phyloP scores from a whole-genome alignment of 129 eudicot genomes.

The Ambrosia trifida region DNA sequence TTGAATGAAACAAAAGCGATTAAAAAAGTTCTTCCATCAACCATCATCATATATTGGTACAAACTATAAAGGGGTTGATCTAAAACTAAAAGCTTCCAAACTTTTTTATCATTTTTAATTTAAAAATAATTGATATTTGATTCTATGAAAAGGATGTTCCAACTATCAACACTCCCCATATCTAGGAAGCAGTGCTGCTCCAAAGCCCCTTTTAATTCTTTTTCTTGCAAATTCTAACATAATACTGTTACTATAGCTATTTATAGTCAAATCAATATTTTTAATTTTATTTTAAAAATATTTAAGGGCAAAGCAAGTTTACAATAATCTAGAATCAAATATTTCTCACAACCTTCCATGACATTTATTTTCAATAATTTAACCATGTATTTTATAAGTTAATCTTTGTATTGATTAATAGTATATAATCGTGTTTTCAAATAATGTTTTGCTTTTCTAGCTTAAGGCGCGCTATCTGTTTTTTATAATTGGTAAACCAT shows the following conservation, averaged over 20 bases:
- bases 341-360: too few species aligned
- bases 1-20: neutral
- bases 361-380: too few species aligned
- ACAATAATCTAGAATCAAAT: too few species aligned
- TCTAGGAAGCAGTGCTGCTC: neutral
- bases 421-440: too few species aligned
- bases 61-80: slow-evolving; percentile 15
- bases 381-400: too few species aligned
- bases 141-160: slow-evolving; percentile 16
- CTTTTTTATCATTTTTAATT: slow-evolving; percentile 9
- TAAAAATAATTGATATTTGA: neutral
- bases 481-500: too few species aligned
- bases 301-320: too few species aligned
- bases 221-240: neutral
- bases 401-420: too few species aligned
- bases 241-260: neutral
- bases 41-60: slow-evolving; percentile 15
- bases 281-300: too few species aligned
- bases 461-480: too few species aligned
- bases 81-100: slow-evolving; percentile 31
- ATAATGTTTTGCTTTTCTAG: too few species aligned
- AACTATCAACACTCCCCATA: slow-evolving; percentile 28
- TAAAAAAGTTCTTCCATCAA: slow-evolving; percentile 8
- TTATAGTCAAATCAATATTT: neutral
- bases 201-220: neutral